Conservation (phyloP, 345 rosid genomes). For the Acer yangbiense region DNA sequence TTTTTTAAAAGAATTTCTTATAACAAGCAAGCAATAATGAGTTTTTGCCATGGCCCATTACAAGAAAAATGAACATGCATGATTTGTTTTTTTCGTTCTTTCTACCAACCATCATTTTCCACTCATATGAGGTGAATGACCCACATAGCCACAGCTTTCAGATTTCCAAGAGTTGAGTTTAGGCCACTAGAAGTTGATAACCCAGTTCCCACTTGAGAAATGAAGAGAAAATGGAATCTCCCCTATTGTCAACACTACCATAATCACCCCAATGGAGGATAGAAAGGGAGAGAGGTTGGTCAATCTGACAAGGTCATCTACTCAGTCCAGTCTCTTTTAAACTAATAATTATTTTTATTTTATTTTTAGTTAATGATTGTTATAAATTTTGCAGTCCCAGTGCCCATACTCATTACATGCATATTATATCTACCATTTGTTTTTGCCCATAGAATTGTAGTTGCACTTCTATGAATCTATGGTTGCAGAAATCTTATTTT, state of each 20-base stretch:
- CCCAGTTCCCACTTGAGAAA: not conserved
- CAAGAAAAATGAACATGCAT: too few species aligned
- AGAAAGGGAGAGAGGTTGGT: slow-evolving; percentile 3
- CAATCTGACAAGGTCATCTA: slow-evolving; percentile 25
- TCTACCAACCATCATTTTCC: not conserved
- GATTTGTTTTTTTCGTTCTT: too few species aligned
- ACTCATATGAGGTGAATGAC: not conserved
- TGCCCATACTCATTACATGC: not conserved
- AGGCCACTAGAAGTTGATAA: not conserved
- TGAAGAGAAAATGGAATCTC: slow-evolving; percentile 2
- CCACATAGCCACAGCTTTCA: not conserved
- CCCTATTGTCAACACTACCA: slow-evolving; percentile 11
- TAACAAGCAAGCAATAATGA: too few species aligned
- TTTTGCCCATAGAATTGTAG: not conserved
- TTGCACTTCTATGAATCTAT: too few species aligned
- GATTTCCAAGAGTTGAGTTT: not conserved
- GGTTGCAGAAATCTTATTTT: slow-evolving; percentile 1
- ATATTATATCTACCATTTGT: not conserved
- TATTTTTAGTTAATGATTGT: not conserved
- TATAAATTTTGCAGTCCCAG: not conserved
- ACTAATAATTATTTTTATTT: not conserved
- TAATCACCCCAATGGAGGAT: slow-evolving; percentile 26
- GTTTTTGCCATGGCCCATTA: too few species aligned
- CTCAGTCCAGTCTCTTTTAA: not conserved
- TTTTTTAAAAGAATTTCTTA: too few species aligned